Evolutionary conservation across 768 basidiomycete genomes (phyloP), one percentile per base, ranked within the genome.

Genomic region (Russula dissimulans): DNA sequence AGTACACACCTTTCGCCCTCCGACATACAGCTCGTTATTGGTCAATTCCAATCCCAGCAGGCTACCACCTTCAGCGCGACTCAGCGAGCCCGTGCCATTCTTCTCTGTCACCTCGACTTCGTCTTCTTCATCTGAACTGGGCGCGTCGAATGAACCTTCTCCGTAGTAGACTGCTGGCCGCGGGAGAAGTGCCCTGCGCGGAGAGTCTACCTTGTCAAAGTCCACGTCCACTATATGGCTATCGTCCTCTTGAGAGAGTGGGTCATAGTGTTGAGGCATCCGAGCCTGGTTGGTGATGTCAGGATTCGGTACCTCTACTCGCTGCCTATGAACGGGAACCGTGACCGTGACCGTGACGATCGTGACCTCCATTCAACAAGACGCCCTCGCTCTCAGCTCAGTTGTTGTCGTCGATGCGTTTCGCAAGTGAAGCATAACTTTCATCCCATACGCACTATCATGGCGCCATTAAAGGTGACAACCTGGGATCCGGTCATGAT

Each of bases 401-500:
- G 22, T 26, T 26, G 22, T 36, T 7, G 7, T 2, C 5, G 34
- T 36, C 34, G 34, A 36, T 6, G 32, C 34, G 18, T 22, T 18
- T 50, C 39, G 14, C 39, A 41, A 41, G 4, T 3, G 10, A 3
- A 1, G 34, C 34, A 10, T 36, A 36, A 56, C 22, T 2, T 26
- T 26, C 22, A 26, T 26, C 22, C 22, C 22, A 26, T 26, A 1
- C 22, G 22, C 2, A 26, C 42, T 26, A 52, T 61, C 59, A 77
- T 76, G 75, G 63, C 74, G 44, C 72, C 71, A 42, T 64, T 72
- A 56, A 78, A 77, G 61, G 72, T 74, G 26, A 72, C 77, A 32
- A 87, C 84, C 63, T 97, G 94, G 95, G 95, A 97, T 70, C 94
- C 95, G 18, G 74, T 91, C 4, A 74, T 95, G 59, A 80, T 97